Percentiles rank a stretch among this genome's conserved stretches.
Conservation (phyloP, 2,329 filamentous ascomycete species). For the Apiospora koreana region DNA sequence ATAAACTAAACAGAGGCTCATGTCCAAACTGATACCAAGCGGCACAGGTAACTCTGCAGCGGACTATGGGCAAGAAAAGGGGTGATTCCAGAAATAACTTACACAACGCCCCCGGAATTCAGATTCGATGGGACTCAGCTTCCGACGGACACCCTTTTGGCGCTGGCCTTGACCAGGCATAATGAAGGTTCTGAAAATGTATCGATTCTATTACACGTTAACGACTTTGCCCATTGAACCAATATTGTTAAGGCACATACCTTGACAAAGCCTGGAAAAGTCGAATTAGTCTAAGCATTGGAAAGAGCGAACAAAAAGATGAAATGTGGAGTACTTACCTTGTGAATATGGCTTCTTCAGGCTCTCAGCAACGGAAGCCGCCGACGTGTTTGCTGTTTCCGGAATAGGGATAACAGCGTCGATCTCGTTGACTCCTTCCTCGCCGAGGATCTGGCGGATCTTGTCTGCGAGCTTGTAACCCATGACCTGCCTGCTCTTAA, state of each 20-base stretch:
- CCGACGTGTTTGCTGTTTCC: constrained; percentile 74
- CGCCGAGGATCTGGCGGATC: constrained; percentile 62
- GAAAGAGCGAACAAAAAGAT: no score
- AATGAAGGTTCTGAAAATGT: constrained; percentile 81
- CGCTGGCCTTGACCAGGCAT: constrained; percentile 72
- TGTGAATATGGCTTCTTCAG: constrained; percentile 72
- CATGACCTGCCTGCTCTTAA: constrained; percentile 74
- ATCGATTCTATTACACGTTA: no score
- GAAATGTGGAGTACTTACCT: constrained; percentile 34
- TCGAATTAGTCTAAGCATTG: not conserved
- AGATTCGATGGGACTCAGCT: constrained; percentile 82
- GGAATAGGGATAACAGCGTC: constrained; percentile 68
- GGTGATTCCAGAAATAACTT: no score
- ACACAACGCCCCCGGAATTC: constrained; percentile 79
- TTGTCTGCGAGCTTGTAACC: constrained; percentile 71
- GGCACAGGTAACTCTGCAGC: no score
- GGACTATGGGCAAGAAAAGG: no score
- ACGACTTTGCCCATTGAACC: no score
- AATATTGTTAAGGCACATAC: no score
- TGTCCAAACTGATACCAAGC: no score
- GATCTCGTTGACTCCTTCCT: constrained; percentile 66
- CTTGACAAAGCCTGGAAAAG: not conserved
- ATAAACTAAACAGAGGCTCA: not conserved
- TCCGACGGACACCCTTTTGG: constrained; percentile 84
- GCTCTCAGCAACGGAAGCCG: constrained; percentile 68